Base-by-base conservation (phyloP, 2,329 filamentous ascomycete genomes). In the Didymella lethalis region DNA sequence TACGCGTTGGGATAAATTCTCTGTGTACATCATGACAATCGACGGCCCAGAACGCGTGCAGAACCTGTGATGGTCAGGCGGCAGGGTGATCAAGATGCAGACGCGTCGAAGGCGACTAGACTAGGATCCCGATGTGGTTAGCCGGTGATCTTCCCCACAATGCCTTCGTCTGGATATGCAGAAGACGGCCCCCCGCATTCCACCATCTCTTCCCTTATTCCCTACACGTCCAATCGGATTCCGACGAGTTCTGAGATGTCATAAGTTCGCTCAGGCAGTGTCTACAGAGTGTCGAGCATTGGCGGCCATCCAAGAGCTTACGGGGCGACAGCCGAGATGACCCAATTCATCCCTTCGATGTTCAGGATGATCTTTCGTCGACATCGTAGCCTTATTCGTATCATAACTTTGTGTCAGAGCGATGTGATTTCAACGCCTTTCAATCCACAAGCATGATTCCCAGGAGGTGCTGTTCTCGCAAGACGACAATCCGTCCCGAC, bases 71-170 rank as follows among this genome's bases (percentile, higher is more conserved):
- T 28, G 50, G 50, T 45, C 50, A 41, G 14, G 32, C 26, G 50
- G 56, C 46, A 5, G 10, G 55, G 45, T 31, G 38, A 47, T 54
- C 50, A 29, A 58, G 55, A 45, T 50, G 56, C 50, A 50, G 26
- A 50, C 28, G 48, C 54, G 54, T 43, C 36, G 41, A 41, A 26
- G 52, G n/a, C 11, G 25, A 18, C 12, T 29, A 45, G 36, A 5
- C 18, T 25, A 38, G 18, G 7, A 10, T 23, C 49, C 32, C 11
- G 18, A 50, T 34, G 16, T 5, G 26, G 50, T 50, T 59, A 59
- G 56, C 8, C 4, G 50, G 31, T 41, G 50, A 59, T 54, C 50
- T 58, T 59, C 50, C 50, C 56, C 56, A 54, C 56, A 58, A 25
- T 32, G 31, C 11, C 12, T 32, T 16, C 16, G 31, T 11, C 6